These are phyloP conservation scores for Boletellus ananas DNA, from an alignment of 768 basidiomycete species.

Conservation along the genomic window DNA sequence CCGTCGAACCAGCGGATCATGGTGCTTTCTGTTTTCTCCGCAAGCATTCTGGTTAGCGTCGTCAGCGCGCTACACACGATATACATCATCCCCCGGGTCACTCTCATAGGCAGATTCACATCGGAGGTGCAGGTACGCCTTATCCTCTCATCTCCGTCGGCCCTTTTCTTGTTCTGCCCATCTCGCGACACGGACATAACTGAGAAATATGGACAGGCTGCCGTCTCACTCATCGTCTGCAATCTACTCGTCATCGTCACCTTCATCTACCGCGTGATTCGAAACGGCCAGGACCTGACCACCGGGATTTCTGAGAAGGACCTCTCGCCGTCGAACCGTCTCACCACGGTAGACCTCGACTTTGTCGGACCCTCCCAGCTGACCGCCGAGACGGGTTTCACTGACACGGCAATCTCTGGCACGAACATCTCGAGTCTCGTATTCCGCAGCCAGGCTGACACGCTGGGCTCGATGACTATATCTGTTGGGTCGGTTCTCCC, in stretches of 20 bases:
- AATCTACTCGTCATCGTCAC: slow-evolving; percentile 40
- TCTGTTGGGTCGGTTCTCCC: no score
- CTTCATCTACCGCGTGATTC: slow-evolving; percentile 26
- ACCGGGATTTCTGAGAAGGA: not conserved
- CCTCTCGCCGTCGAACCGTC: slow-evolving; percentile 1
- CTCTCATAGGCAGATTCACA: slow-evolving; percentile 14
- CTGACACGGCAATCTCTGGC: slow-evolving; percentile 1
- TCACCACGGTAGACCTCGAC: slow-evolving; percentile 28
- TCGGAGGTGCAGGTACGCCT: slow-evolving; percentile 41
- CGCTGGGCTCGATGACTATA: no score
- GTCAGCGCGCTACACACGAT: slow-evolving; percentile 42
- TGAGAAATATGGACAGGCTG: slow-evolving; percentile 20
- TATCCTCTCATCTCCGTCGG: not conserved
- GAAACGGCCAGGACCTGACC: slow-evolving; percentile 12
- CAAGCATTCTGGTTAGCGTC: slow-evolving; percentile 48
- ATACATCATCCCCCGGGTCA: slow-evolving; percentile 33
- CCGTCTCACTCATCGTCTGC: slow-evolving; percentile 38
- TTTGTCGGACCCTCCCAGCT: slow-evolving; percentile 1
- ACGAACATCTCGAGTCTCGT: not conserved
- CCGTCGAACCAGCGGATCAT: slow-evolving; percentile 39
- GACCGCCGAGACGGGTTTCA: not conserved
- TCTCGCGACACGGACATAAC: not conserved
- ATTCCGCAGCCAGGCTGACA: not conserved
- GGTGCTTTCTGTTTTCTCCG: slow-evolving; percentile 45
- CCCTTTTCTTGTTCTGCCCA: no score